Base-by-base conservation (phyloP, 2,329 filamentous ascomycete species). In the Alternaria rosae region DNA sequence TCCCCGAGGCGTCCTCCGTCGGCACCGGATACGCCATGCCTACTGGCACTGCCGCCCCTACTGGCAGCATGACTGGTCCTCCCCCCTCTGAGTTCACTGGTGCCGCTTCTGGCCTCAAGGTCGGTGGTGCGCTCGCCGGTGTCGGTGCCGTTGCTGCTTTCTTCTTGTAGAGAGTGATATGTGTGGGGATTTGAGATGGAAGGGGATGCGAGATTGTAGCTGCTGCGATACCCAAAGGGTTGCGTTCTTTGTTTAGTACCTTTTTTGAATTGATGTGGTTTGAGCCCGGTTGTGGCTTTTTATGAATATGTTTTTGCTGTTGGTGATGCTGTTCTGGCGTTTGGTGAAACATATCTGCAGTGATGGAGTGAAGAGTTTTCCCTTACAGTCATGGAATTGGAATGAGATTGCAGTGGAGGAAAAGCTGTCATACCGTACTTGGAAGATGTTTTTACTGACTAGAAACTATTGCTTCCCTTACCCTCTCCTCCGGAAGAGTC, bases 111-210 rank as follows among this genome's bases (percentile, higher is more conserved):
- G 35, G 63, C 45, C 23, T 72, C 47, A 73, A 76, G 70, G 71
- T 76, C 35, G 75, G 72, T 32, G 67, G 74, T n/a, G 62, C 70
- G 8, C 62, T 78, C 58, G 75, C 74, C n/a, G 76, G 76, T 70
- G 70, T 74, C 35, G 77, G 70, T 71, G 77, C 71, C 17, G 38
- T 78, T 47, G 77, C 72, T 52, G 77, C 77, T 50, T 57, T 79
- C 10, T 73, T 79, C 68, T 72, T 79, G 70, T 79, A 78, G 67
- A 70, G 17, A 23, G 47, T 21, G 17, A 7, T 23, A 35, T 20
- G n/a, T 11, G 11, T n/a, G 12, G 17, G 8, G 21, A n/a, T 38
- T 38, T 38, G 35, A 38, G 35, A 38, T 38, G 13, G 20, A n/a
- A 51, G 47, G 13, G 20, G 6, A 17, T 38, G 30, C 20, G 47